Percentiles rank a stretch among this genome's conserved stretches.
phyloP scores from a whole-genome alignment of 2,329 filamentous ascomycete genomes.

The Drechslera avenae region DNA sequence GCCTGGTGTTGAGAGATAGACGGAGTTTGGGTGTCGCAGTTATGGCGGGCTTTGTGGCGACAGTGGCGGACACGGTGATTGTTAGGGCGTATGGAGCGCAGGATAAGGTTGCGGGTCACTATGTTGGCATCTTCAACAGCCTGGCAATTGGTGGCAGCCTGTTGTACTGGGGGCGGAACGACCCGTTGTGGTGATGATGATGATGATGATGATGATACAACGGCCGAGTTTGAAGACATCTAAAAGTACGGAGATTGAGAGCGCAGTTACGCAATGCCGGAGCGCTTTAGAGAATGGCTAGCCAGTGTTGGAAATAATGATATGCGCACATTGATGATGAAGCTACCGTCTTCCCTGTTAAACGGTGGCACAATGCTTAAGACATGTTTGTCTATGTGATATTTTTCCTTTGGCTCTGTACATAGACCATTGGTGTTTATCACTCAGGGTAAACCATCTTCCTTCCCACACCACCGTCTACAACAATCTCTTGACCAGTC shows the following conservation, averaged over 20 bases:
- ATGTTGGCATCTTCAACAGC: conserved; percentile 32
- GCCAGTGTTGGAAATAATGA: too few species aligned
- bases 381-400: too few species aligned
- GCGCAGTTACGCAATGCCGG: too few species aligned
- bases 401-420: too few species aligned
- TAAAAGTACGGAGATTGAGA: too few species aligned
- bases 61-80: conserved; percentile 29
- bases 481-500: conserved; percentile 54
- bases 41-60: conserved; percentile 27
- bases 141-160: conserved; percentile 29
- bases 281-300: too few species aligned
- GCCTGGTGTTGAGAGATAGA: conserved; percentile 26
- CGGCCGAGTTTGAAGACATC: too few species aligned
- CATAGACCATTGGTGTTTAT: too few species aligned
- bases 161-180: conserved; percentile 29
- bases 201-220: too few species aligned
- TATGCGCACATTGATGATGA: too few species aligned
- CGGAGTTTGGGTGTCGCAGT: conserved; percentile 29
- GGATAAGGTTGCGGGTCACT: conserved; percentile 29
- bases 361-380: too few species aligned
- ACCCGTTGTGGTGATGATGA: conserved; percentile 21
- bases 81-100: conserved; percentile 27
- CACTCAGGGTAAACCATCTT: conserved; percentile 53
- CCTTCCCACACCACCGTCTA: conserved; percentile 54
- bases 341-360: too few species aligned